These are phyloP conservation scores for Effrenium voratum DNA, from an alignment of 73 alveolate species.

Conservation along the genomic window DNA sequence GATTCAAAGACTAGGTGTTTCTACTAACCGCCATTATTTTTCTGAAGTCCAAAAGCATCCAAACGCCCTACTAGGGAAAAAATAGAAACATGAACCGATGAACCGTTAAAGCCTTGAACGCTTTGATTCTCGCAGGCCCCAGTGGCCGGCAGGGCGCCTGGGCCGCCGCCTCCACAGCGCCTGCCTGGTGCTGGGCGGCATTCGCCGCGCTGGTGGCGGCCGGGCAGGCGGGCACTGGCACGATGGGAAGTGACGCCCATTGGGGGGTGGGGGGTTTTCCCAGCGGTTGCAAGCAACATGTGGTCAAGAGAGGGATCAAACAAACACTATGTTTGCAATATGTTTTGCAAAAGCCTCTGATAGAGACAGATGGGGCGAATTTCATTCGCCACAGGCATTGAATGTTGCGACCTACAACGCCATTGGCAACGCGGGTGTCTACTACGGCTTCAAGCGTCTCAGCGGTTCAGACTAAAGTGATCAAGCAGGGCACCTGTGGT, in stretches of 20 bases:
- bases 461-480: no score
- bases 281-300: not conserved
- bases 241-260: no score
- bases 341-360: not conserved
- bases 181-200: slow-evolving; percentile 89
- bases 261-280: no score
- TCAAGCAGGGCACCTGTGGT: no score
- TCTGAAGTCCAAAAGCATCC: no score
- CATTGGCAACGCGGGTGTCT: slow-evolving; percentile 80
- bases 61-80: no score
- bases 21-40: no score
- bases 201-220: slow-evolving; percentile 50
- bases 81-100: no score
- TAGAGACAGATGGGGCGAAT: not conserved
- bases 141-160: slow-evolving; percentile 36
- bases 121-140: not conserved
- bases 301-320: not conserved
- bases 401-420: slow-evolving; percentile 80
- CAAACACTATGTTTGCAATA: no score
- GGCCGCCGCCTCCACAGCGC: slow-evolving; percentile 49
- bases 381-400: slow-evolving; percentile 7
- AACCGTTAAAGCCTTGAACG: no score
- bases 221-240: slow-evolving; percentile 60
- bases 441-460: slow-evolving; percentile 70
- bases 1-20: no score